Conservation (phyloP, 2,329 filamentous ascomycete genomes). For the Aureobasidium sp. region DNA sequence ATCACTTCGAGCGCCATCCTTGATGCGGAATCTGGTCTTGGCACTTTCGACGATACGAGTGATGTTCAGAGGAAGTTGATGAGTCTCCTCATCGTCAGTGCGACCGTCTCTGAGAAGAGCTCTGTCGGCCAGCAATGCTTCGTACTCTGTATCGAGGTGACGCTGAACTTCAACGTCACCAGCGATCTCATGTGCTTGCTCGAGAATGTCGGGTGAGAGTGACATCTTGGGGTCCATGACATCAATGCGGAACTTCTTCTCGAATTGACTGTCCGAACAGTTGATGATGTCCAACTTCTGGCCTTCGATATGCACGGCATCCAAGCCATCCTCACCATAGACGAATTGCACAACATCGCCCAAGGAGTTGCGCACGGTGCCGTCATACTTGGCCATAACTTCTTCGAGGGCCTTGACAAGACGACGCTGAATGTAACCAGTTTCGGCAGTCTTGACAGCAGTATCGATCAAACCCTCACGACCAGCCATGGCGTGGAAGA, state of each 20-base stretch:
- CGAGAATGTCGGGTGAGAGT: conserved; percentile 62
- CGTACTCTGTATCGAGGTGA: conserved; percentile 81
- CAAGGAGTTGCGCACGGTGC: conserved; percentile 91
- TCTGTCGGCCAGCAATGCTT: conserved; percentile 66
- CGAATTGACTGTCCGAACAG: conserved; percentile 68
- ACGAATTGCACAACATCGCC: conserved; percentile 96
- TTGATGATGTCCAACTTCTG: conserved; percentile 82
- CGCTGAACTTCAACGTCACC: conserved; percentile 83
- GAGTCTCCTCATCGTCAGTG: conserved; percentile 69
- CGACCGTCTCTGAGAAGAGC: conserved; percentile 61
- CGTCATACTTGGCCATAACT: conserved; percentile 94
- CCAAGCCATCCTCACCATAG: conserved; percentile 94
- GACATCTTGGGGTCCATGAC: conserved; percentile 61
- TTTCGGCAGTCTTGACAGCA: conserved; percentile 98
- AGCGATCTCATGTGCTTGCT: conserved; percentile 76
- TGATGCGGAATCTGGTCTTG: conserved; percentile 83
- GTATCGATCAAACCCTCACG: conserved; percentile 99
- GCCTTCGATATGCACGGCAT: conserved; percentile 87
- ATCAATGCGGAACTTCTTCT: conserved; percentile 75
- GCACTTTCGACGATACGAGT: conserved; percentile 84
- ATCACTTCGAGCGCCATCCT: conserved; percentile 76
- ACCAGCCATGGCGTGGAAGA: conserved; percentile 99
- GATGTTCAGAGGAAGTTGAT: conserved; percentile 90
- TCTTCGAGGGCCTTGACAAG: conserved; percentile 97
- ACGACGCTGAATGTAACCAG: conserved; percentile 97